Conservation (phyloP, 192 early-diverging fungal species). For the Lobosporangium transversale region DNA sequence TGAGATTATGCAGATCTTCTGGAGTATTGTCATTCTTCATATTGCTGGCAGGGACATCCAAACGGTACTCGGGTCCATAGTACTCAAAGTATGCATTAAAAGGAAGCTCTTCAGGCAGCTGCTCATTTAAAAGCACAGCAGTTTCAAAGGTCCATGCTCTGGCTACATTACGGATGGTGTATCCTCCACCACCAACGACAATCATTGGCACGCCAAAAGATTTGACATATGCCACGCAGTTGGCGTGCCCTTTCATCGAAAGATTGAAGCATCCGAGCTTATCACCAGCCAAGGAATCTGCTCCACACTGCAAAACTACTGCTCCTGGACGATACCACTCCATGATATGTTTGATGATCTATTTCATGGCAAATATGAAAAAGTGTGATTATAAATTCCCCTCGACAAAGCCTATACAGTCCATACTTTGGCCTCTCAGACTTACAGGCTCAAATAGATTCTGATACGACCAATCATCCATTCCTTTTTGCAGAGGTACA, state of each 20-base stretch:
- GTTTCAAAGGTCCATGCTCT: conserved; percentile 97
- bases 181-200: conserved; percentile 96
- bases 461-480: conserved; percentile 92
- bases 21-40: conserved; percentile 91
- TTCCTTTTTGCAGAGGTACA: conserved; percentile 93
- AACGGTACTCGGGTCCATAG: conserved; percentile 90
- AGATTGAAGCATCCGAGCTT: conserved; percentile 96
- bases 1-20: conserved; percentile 85
- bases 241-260: conserved; percentile 92
- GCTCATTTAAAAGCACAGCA: conserved; percentile 79
- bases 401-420: too few species aligned
- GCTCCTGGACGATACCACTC: conserved; percentile 91
- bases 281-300: conserved; percentile 95
- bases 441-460: conserved; percentile 70
- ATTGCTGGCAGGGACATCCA: conserved; percentile 89
- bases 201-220: conserved; percentile 91
- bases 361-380: not conserved
- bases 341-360: conserved; percentile 95
- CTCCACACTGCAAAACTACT: conserved; percentile 96
- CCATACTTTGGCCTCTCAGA: too few species aligned
- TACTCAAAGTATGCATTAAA: conserved; percentile 91
- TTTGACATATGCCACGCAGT: conserved; percentile 91
- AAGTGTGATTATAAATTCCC: too few species aligned
- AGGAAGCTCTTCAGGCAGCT: conserved; percentile 79
- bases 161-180: conserved; percentile 97